Conservation (phyloP, 2,329 filamentous ascomycete species). For the Dryadomyces quercus-mongolicae region DNA sequence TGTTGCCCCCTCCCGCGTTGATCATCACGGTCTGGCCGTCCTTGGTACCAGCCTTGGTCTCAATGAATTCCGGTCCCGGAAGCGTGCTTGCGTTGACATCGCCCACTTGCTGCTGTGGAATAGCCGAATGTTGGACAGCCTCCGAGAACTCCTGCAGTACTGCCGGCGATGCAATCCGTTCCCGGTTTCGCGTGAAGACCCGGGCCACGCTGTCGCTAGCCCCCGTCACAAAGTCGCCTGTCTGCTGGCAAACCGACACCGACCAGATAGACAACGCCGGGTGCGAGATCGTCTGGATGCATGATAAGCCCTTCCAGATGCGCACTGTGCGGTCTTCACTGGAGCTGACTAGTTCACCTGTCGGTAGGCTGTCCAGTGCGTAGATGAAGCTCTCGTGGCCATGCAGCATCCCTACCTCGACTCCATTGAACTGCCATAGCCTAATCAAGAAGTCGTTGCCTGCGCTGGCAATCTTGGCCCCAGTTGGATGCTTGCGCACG, state of each 20-base stretch:
- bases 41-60: slow-evolving; percentile 75
- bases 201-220: slow-evolving; percentile 80
- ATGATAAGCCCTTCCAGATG: slow-evolving; percentile 73
- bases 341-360: slow-evolving; percentile 79
- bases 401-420: slow-evolving; percentile 62
- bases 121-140: slow-evolving; percentile 69
- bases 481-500: slow-evolving; percentile 62
- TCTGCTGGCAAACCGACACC: slow-evolving; percentile 70
- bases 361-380: slow-evolving; percentile 62
- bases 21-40: slow-evolving; percentile 95
- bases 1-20: slow-evolving; percentile 63
- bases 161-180: slow-evolving; percentile 57
- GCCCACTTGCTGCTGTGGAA: slow-evolving; percentile 73
- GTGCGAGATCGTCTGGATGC: slow-evolving; percentile 91
- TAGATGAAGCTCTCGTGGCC: slow-evolving; percentile 97
- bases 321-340: slow-evolving; percentile 91
- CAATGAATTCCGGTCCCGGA: slow-evolving; percentile 77
- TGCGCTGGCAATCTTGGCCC: slow-evolving; percentile 87
- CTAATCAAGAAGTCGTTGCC: slow-evolving; percentile 86
- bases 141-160: slow-evolving; percentile 67
- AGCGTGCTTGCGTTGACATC: slow-evolving; percentile 81
- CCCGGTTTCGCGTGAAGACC: slow-evolving; percentile 64
- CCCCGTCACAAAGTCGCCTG: slow-evolving; percentile 86
- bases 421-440: slow-evolving; percentile 72
- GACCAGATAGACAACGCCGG: slow-evolving; percentile 95